Conservation (phyloP, 371 early-diverging fungal species). For the Catenaria anguillulae region DNA sequence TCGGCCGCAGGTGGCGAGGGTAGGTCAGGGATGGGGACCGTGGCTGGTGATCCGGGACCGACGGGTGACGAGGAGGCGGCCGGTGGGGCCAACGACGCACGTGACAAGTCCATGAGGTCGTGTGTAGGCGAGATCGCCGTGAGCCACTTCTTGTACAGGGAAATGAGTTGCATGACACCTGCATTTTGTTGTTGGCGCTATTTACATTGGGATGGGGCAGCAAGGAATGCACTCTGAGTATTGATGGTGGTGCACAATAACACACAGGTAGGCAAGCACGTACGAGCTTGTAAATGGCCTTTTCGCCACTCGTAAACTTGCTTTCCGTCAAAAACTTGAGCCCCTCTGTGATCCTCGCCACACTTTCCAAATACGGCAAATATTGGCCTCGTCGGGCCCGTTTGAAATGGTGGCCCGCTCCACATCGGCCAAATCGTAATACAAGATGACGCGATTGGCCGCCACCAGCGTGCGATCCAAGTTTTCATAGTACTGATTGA, state of each 20-base stretch:
- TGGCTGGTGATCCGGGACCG: too few species aligned
- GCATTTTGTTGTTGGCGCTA: conserved; percentile 30
- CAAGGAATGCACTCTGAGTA: background rate
- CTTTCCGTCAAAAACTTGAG: conserved; percentile 29
- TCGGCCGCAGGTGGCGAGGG: conserved; percentile 20
- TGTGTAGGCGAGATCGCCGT: conserved; percentile 29
- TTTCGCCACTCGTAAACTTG: conserved; percentile 29
- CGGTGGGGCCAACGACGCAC: conserved; percentile 12
- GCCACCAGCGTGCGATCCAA: conserved; percentile 52
- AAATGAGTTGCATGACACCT: conserved; percentile 26
- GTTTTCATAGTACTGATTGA: conserved; percentile 59
- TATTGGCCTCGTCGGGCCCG: conserved; percentile 32
- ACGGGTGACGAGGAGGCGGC: too few species aligned
- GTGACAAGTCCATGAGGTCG: conserved; percentile 20
- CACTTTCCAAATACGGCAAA: conserved; percentile 37
- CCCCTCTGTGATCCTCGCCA: conserved; percentile 40
- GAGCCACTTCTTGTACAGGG: conserved; percentile 37
- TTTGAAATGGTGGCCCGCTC: conserved; percentile 52
- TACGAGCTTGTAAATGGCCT: conserved; percentile 21
- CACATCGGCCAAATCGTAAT: conserved; percentile 56
- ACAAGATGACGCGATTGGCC: conserved; percentile 55
- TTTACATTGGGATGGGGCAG: conserved; percentile 5
- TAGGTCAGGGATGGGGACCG: too few species aligned
- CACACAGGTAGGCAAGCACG: too few species aligned
- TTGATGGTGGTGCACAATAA: too few species aligned